Percentiles rank a stretch among this genome's conserved stretches.
Conservation (phyloP, 768 basidiomycete species). For the Cyclocybe aegerita region DNA sequence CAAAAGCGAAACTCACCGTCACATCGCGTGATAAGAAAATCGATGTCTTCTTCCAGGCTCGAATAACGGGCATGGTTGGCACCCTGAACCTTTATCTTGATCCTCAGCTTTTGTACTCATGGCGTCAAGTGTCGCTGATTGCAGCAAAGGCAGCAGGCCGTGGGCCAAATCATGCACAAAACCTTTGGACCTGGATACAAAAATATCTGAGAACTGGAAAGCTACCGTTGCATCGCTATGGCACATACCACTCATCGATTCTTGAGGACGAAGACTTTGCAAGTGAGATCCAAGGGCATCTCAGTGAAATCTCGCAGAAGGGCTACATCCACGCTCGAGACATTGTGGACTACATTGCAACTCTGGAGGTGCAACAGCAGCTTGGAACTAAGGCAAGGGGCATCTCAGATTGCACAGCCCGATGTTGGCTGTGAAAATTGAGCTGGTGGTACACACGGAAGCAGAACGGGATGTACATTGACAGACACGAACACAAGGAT, state of each 20-base stretch:
- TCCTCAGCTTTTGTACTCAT: conserved; percentile 25
- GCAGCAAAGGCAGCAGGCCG: conserved; percentile 24
- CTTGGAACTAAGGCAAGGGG: conserved; percentile 10
- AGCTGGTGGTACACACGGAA: conserved; percentile 26
- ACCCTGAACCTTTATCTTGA: conserved; percentile 35
- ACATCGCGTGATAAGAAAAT: conserved; percentile 26
- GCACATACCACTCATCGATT: conserved; percentile 16
- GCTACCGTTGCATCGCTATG: conserved; percentile 26
- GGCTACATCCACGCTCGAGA: conserved; percentile 26
- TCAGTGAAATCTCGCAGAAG: conserved; percentile 22
- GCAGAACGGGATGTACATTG: conserved; percentile 34
- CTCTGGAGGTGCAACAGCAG: conserved; percentile 19
- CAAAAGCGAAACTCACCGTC: conserved; percentile 14
- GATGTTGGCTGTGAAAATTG: conserved; percentile 30
- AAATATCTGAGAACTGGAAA: conserved; percentile 14
- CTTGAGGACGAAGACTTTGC: conserved; percentile 33
- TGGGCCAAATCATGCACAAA: conserved; percentile 24
- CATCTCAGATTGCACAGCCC: conserved; percentile 26
- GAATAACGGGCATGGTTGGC: conserved; percentile 29
- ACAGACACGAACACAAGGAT: conserved; percentile 37
- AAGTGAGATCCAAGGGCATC: conserved; percentile 23
- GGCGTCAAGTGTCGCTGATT: conserved; percentile 28
- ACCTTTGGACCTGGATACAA: conserved; percentile 29
- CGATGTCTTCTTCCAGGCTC: conserved; percentile 26
- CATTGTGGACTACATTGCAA: conserved; percentile 29